Evolutionary conservation across 305 asterid genomes (phyloP).

Genomic region (Fraxinus sp.): DNA sequence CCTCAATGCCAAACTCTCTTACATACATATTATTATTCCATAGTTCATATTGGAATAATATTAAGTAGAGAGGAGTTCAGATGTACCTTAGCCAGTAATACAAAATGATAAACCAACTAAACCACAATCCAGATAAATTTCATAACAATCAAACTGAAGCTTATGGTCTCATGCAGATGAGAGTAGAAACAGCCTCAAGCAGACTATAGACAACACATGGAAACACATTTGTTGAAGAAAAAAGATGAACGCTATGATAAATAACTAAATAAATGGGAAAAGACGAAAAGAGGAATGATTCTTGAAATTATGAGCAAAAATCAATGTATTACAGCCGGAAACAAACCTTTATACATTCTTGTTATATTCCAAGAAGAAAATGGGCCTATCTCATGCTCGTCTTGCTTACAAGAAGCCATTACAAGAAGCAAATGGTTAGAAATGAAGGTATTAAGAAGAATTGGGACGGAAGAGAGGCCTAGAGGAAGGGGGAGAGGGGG

Average conservation of each 20-base stretch:
- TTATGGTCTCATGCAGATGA: too few relatives aligned
- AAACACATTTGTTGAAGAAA: not conserved
- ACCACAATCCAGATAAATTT: too few relatives aligned
- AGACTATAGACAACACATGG: not conserved
- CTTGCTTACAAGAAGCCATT: constrained; percentile 88
- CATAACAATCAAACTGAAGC: too few relatives aligned
- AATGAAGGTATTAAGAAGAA: constrained; percentile 12
- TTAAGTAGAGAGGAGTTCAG: too few relatives aligned
- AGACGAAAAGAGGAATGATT: not conserved
- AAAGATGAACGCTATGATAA: not conserved
- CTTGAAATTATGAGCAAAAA: not conserved
- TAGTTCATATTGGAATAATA: too few relatives aligned
- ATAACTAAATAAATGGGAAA: not conserved
- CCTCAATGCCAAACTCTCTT: too few relatives aligned
- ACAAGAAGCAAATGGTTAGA: constrained; percentile 34
- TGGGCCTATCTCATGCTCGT: constrained; percentile 57
- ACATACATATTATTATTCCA: too few relatives aligned
- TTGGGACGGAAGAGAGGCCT: not conserved
- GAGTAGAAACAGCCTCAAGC: too few relatives aligned
- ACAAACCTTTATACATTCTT: constrained; percentile 93
- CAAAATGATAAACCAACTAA: too few relatives aligned
- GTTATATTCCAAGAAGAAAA: constrained; percentile 89
- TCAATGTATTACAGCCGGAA: not conserved
- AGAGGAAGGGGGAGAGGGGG: not conserved
- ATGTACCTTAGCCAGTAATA: too few relatives aligned